A percentile compares a stretch with the other conserved stretches of the same genome.
These are phyloP conservation scores for Dentipellis fragilis DNA, from an alignment of 768 basidiomycete species.

Conservation along the genomic window DNA sequence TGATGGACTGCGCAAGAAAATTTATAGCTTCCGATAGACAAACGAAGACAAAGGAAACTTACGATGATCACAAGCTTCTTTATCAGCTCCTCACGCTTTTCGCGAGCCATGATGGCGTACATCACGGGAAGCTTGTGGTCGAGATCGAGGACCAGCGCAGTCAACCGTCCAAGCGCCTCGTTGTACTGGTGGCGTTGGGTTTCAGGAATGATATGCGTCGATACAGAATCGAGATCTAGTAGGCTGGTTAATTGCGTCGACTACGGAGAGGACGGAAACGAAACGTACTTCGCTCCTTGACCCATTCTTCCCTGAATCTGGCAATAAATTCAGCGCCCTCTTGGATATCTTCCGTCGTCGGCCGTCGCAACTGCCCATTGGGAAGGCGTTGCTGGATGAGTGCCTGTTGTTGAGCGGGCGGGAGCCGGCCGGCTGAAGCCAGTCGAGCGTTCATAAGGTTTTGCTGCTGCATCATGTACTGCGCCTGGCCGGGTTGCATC, in stretches of 20 bases:
- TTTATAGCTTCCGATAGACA: background rate
- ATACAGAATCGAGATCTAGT: background rate
- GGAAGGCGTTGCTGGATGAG: background rate
- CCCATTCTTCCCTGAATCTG: background rate
- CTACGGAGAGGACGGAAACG: background rate
- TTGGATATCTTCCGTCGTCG: background rate
- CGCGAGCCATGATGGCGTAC: background rate
- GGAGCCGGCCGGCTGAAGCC: background rate
- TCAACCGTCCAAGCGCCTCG: background rate
- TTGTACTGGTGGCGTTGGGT: background rate
- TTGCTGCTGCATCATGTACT: background rate
- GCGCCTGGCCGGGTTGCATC: background rate
- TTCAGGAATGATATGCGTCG: background rate
- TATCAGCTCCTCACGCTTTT: background rate
- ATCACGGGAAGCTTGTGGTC: background rate
- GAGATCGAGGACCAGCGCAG: background rate
- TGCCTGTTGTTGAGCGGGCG: background rate
- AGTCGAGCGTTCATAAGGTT: background rate
- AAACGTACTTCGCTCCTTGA: background rate
- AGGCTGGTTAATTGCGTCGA: too few species aligned
- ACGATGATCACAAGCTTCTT: slow-evolving; percentile 5
- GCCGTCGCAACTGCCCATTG: background rate
- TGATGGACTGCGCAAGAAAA: slow-evolving; percentile 4
- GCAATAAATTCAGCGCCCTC: background rate
- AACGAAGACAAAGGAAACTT: slow-evolving; percentile 7